These are phyloP conservation scores for Echium plantagineum DNA, from an alignment of 257 asterid species.

Conservation along the genomic window DNA sequence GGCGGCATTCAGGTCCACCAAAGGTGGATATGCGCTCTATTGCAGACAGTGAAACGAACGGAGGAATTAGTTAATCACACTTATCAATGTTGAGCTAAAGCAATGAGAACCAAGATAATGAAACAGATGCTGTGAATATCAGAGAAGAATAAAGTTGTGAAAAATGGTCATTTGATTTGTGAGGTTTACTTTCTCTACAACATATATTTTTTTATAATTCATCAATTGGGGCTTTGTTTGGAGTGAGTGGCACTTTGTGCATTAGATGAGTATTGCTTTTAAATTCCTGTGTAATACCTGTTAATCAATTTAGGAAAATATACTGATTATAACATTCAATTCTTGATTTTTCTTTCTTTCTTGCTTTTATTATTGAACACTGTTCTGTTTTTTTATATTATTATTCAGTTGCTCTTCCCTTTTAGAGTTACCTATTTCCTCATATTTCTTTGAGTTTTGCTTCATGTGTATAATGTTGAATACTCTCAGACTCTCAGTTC, in stretches of 20 bases:
- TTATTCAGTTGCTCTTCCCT: no score
- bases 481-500: no score
- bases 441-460: no score
- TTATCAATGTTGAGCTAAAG: not conserved
- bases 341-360: no score
- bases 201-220: not conserved
- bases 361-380: not conserved
- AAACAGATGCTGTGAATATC: not conserved
- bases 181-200: not conserved
- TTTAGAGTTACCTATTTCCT: no score
- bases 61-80: constrained; percentile 1
- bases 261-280: not conserved
- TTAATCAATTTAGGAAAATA: not conserved
- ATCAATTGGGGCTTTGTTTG: constrained; percentile 1
- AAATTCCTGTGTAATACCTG: not conserved
- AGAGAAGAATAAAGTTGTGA: not conserved
- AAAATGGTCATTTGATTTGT: not conserved
- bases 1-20: constrained; percentile 54
- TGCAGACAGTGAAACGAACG: not conserved
- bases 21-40: constrained; percentile 15
- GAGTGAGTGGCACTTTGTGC: constrained; percentile 1
- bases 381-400: not conserved
- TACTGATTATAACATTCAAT: not conserved
- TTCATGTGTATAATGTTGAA: no score
- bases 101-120: not conserved